Conservation (phyloP, 2,329 filamentous ascomycete species). For the Microsporum audouinii region DNA sequence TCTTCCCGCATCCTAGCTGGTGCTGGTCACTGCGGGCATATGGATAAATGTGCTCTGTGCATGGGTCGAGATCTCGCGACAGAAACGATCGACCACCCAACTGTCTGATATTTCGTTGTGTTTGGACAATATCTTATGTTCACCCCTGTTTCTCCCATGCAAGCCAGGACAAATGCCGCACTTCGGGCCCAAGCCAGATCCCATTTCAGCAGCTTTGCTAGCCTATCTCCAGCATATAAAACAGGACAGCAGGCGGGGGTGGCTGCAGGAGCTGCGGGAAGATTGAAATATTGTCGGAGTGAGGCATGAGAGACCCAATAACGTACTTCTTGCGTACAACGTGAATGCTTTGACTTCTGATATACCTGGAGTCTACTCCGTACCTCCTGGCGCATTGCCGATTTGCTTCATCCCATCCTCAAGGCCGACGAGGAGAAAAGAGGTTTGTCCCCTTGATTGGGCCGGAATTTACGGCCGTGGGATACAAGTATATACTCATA, state of each 20-base stretch:
- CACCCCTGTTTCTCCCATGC: background rate
- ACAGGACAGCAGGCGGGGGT: background rate
- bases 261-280: background rate
- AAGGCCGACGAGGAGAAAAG: background rate
- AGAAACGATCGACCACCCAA: background rate
- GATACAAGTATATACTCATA: background rate
- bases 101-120: background rate
- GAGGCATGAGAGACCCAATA: background rate
- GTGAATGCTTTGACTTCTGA: background rate
- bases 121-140: background rate
- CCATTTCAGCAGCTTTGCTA: background rate
- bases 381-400: background rate
- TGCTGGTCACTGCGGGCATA: background rate
- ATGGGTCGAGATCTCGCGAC: background rate
- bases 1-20: background rate
- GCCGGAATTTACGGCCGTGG: background rate
- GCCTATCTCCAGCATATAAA: background rate
- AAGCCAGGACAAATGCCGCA: background rate
- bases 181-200: background rate
- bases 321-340: background rate
- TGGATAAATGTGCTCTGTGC: background rate
- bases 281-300: background rate
- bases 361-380: background rate
- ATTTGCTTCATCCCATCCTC: background rate
- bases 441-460: background rate